A percentile compares a stretch with the other conserved stretches of the same genome.
Conservation (phyloP, 352 stramenopile species). For the Globisporangium uncinulatum region DNA sequence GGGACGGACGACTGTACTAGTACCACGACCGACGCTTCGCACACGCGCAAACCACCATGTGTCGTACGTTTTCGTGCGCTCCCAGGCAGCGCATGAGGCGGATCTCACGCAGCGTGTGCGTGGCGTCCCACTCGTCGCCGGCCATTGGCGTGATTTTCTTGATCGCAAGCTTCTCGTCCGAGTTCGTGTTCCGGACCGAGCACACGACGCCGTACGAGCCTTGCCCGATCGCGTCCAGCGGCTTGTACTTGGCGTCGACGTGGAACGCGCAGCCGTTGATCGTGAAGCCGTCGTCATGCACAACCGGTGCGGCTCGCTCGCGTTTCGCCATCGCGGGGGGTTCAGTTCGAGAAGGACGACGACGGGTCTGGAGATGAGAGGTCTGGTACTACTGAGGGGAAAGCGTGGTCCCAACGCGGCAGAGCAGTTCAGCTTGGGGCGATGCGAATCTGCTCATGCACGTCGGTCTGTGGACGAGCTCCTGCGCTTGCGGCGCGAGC, state of each 20-base stretch:
- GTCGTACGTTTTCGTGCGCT: conserved; percentile 83
- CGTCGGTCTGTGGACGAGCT: neutral
- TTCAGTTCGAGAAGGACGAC: neutral
- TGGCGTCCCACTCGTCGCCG: conserved; percentile 84
- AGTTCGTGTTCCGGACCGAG: conserved; percentile 73
- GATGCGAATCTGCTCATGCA: conserved; percentile 11
- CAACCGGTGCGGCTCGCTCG: conserved; percentile 46
- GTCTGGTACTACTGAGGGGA: neutral
- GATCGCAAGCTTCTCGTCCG: conserved; percentile 84
- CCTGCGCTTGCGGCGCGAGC: neutral
- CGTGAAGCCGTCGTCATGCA: conserved; percentile 72
- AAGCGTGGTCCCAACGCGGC: neutral
- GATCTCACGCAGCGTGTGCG: conserved; percentile 88
- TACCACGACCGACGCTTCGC: no score
- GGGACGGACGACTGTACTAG: no score
- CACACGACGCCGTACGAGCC: conserved; percentile 94
- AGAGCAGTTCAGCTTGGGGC: conserved; percentile 1
- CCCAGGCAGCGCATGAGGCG: conserved; percentile 86
- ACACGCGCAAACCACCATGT: no score
- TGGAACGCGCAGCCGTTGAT: conserved; percentile 83
- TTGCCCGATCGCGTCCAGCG: conserved; percentile 85
- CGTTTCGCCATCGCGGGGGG: conserved; percentile 43
- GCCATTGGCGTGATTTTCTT: conserved; percentile 93
- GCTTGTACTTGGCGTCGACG: conserved; percentile 77
- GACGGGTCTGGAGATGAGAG: neutral